Base-by-base conservation (phyloP, 2,329 filamentous ascomycete genomes). In the Trichoderma sp. region DNA sequence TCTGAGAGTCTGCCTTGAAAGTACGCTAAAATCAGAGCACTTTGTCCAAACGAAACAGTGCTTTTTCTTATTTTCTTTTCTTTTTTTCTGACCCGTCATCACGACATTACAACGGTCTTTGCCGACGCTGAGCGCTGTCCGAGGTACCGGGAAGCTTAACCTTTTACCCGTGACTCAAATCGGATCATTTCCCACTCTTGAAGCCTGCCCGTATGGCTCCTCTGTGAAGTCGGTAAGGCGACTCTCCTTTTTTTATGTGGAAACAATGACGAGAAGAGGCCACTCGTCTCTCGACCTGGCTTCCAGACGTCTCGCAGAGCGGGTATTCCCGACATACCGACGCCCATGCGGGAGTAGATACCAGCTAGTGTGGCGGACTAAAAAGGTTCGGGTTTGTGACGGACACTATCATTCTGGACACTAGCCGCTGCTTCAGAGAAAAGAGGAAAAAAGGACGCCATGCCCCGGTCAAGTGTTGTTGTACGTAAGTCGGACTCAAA, bases 181-280 rank as follows among this genome's bases (percentile, higher is more conserved):
- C 66, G 66, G 66, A 50, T 47, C 66, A 68, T 61, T 50, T 68
- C 39, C 66, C 66, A 68, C 66, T 68, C 47, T 26, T 36, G 20
- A 28, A 32, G 50, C 47, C 26, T 26, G 61, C 34, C 53, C 6
- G 59, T n/a, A 66, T 50, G 68, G 36, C 61, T 63, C 59, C 50
- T 71, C 47, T 55, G 50, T 32, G 17, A 71, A 64, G 61, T 71
- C 68, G 61, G 61, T 65, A 71, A 71, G 53, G 47, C 61, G 50
- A 58, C 43, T 62, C 68, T 71, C 68, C 68, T 66, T 65, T 70
- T 70, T 71, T 39, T 26, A 61, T 61, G 68, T 71, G 68, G 68
- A 65, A 70, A 71, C 68, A 43, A 47, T 57, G 36, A 70, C 59
- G 26, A 43, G 15, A 53, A 69, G 58, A 63, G 43, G 39, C 58